Evolutionary conservation across 75 land plant genomes (phyloP), one percentile per base, ranked within the genome.

Genomic region (Pinus albicaulis): DNA sequence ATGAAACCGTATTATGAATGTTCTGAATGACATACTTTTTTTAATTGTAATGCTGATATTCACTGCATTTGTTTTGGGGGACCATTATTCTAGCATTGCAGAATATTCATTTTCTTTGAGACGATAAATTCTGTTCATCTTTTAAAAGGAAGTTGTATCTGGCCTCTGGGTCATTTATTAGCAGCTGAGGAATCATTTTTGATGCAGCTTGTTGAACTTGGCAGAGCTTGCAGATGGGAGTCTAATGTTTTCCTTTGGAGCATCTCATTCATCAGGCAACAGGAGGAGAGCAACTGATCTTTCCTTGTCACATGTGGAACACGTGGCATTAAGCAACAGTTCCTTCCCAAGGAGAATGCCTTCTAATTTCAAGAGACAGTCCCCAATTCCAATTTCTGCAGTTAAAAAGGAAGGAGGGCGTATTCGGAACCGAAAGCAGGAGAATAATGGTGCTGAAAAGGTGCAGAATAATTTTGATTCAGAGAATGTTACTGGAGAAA

Each of bases 181-280:
- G 63, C 77, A 76, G 71, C 77, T 76, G 71, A 76, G 77, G 71
- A 17, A 61, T 28, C 12, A 60, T 76, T 74, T 82, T 85, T 85
- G 84, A 82, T 88, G 87, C 87, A 88, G 87, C 89, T 85, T 77
- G 56, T 85, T 81, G 69, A 79, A 77, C 78, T 81, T 86, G 82
- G 80, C 92, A 88, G 92, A 87, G 83, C 90, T 82, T 86, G 90
- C 92, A 90, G 84, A 88, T 84, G 82, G 75, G 57, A 56, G 75
- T 75, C 60, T 75, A 16, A 19, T 56, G 14, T 84, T 80, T 66
- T 20, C 75, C 53, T 82, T 80, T 57, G 83, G 83, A 73, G 77
- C 53, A 28, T 56, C 59, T 38, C 63, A 59, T 31, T 31, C 81
- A 57, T 44, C 73, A 56, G 71, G 55, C 19, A 44, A 28, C 31